Evolutionary conservation across 345 rosid genomes (phyloP).

Genomic region (Gossypium longicalyx): DNA sequence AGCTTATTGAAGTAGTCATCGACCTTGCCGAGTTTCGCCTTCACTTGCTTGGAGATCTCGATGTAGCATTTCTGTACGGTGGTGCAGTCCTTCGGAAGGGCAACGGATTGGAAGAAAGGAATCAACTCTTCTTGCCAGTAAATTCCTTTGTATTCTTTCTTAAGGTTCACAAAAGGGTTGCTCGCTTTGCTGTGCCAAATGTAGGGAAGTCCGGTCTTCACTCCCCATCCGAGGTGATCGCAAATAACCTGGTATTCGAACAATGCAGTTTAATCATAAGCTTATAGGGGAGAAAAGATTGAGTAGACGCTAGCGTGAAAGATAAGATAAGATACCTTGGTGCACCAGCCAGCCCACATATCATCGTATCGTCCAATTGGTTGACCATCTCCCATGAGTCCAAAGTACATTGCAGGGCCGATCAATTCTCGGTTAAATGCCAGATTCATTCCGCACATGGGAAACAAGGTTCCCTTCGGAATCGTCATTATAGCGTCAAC

Average conservation of each 20-base stretch:
- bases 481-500: slow-evolving; percentile 84
- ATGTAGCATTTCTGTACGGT: slow-evolving; percentile 81
- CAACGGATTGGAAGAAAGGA: slow-evolving; percentile 73
- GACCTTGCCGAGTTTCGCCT: slow-evolving; percentile 58
- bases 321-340: slow-evolving; percentile 35
- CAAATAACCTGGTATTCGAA: slow-evolving; percentile 53
- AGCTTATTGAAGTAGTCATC: slow-evolving; percentile 82
- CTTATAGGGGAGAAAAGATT: background rate
- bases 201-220: slow-evolving; percentile 88
- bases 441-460: slow-evolving; percentile 95
- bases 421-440: slow-evolving; percentile 72
- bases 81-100: slow-evolving; percentile 78
- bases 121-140: slow-evolving; percentile 96
- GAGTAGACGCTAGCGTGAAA: background rate
- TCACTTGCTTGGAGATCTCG: slow-evolving; percentile 75
- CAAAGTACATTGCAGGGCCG: slow-evolving; percentile 87
- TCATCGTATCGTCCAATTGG: slow-evolving; percentile 85
- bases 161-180: slow-evolving; percentile 84
- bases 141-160: slow-evolving; percentile 84
- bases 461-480: slow-evolving; percentile 76
- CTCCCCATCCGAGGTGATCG: slow-evolving; percentile 80
- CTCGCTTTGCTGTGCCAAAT: slow-evolving; percentile 95
- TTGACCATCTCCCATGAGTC: slow-evolving; percentile 92
- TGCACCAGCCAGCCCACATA: slow-evolving; percentile 97
- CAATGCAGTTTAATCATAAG: background rate